Conservation (phyloP, 2,329 filamentous ascomycete genomes). For the Ascochyta pisi region DNA sequence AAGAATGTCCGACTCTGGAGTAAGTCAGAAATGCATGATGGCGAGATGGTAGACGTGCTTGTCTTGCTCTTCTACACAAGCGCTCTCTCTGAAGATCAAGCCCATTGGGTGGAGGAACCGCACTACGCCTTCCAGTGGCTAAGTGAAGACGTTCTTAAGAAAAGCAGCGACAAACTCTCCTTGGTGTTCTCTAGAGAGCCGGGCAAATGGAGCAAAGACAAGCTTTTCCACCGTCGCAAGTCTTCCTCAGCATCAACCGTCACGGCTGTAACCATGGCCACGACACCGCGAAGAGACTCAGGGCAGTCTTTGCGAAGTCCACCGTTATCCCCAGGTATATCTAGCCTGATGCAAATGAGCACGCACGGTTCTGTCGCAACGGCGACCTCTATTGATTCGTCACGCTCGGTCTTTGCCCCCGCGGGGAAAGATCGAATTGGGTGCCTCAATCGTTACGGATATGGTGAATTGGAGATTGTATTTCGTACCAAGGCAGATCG, state of each 20-base stretch:
- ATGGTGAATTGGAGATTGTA: slow-evolving; percentile 37
- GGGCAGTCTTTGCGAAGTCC: slow-evolving; percentile 9
- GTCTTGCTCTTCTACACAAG: slow-evolving; percentile 42
- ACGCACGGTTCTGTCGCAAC: slow-evolving; percentile 24
- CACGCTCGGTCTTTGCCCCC: slow-evolving; percentile 6
- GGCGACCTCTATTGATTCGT: slow-evolving; percentile 19
- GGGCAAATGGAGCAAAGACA: slow-evolving; percentile 33
- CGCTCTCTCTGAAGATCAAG: slow-evolving; percentile 33
- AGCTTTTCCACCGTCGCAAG: slow-evolving; percentile 33
- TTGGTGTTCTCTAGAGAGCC: slow-evolving; percentile 42
- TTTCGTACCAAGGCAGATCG: slow-evolving; percentile 38
- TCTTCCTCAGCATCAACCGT: slow-evolving; percentile 19
- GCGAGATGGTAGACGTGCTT: slow-evolving; percentile 28
- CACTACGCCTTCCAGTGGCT: slow-evolving; percentile 44
- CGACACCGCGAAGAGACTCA: slow-evolving; percentile 5
- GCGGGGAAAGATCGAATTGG: slow-evolving; percentile 4
- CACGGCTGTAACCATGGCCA: neutral
- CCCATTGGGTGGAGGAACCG: slow-evolving; percentile 45
- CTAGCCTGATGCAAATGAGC: slow-evolving; percentile 12
- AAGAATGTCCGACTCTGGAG: slow-evolving; percentile 41
- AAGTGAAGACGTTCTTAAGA: slow-evolving; percentile 31
- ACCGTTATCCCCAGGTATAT: slow-evolving; percentile 19
- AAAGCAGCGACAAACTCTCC: slow-evolving; percentile 30
- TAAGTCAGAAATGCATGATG: slow-evolving; percentile 28
- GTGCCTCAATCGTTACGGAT: slow-evolving; percentile 37